Percentiles rank a stretch among this genome's conserved stretches.
These are phyloP conservation scores for Rubus idaeus DNA, from an alignment of 306 rosid species.

Conservation along the genomic window DNA sequence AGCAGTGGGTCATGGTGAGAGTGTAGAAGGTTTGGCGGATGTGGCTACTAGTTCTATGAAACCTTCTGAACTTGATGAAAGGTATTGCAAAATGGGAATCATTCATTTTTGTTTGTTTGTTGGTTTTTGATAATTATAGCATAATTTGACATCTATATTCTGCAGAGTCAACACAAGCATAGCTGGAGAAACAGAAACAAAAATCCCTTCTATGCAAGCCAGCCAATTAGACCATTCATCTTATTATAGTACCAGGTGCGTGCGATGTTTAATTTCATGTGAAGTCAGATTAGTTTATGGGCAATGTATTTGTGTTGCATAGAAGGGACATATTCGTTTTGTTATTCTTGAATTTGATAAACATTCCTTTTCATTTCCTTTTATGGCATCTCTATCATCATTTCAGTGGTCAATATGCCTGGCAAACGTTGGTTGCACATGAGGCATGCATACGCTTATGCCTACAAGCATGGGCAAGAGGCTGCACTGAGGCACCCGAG, in stretches of 20 bases:
- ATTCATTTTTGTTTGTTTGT: neutral
- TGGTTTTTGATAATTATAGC: constrained; percentile 2
- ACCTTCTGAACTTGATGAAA: constrained; percentile 42
- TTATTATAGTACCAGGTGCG: constrained; percentile 64
- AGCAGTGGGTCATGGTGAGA: constrained; percentile 42
- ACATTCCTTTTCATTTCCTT: neutral
- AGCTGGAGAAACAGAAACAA: constrained; percentile 44
- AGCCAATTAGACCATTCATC: constrained; percentile 44
- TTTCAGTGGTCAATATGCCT: constrained; percentile 82
- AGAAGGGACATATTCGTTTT: neutral
- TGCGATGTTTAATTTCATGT: constrained; percentile 14
- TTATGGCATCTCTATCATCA: constrained; percentile 29
- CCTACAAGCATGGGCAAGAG: constrained; percentile 90
- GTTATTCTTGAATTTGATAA: neutral
- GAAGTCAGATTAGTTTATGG: neutral
- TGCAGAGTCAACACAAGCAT: constrained; percentile 46
- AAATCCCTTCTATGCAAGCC: constrained; percentile 35
- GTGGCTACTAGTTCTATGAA: constrained; percentile 30
- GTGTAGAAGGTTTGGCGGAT: constrained; percentile 44
- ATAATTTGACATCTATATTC: constrained; percentile 16
- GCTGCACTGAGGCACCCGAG: constrained; percentile 88
- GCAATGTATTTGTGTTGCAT: neutral
- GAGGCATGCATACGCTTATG: constrained; percentile 94
- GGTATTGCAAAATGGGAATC: constrained; percentile 37
- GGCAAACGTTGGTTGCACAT: constrained; percentile 92